Conservation (phyloP, 2,329 filamentous ascomycete genomes). For the Penicillium sp. region DNA sequence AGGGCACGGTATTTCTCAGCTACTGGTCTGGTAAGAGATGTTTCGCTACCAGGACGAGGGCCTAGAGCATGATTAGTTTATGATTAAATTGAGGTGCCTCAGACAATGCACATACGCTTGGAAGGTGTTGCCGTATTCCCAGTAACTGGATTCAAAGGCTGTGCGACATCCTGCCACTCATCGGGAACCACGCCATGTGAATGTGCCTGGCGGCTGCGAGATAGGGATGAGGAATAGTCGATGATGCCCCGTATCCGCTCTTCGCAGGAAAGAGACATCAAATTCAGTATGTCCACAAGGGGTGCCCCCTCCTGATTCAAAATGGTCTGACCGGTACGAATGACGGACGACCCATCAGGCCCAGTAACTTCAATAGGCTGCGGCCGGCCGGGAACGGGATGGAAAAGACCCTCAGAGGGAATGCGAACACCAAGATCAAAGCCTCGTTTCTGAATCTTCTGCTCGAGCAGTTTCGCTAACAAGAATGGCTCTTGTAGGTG, state of each 20-base stretch:
- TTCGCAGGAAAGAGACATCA: conserved; percentile 80
- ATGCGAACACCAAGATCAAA: conserved; percentile 60
- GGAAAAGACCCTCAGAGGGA: conserved; percentile 56
- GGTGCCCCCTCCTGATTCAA: conserved; percentile 67
- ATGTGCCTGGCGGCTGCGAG: conserved; percentile 69
- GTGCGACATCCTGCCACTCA: conserved; percentile 73
- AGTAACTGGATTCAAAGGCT: conserved; percentile 28
- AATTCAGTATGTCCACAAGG: conserved; percentile 76
- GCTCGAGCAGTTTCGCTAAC: conserved; percentile 58
- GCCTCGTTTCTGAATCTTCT: conserved; percentile 57
- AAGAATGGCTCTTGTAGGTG: conserved; percentile 75
- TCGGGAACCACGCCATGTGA: conserved; percentile 76
- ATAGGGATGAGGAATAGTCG: conserved; percentile 71
- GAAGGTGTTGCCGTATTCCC: conserved; percentile 38
- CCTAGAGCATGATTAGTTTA: conserved; percentile 29
- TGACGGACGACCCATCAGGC: conserved; percentile 62
- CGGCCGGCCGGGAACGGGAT: conserved; percentile 44
- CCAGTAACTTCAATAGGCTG: conserved; percentile 53
- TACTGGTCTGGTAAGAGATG: conserved; percentile 45
- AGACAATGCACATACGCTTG: conserved; percentile 38
- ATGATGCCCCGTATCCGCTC: conserved; percentile 73
- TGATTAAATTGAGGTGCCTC: background rate
- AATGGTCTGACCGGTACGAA: conserved; percentile 67
- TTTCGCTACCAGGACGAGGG: conserved; percentile 38
- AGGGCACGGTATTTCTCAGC: conserved; percentile 59